These are phyloP conservation scores for Luffa aegyptiaca DNA, from an alignment of 306 rosid species.

Conservation along the genomic window DNA sequence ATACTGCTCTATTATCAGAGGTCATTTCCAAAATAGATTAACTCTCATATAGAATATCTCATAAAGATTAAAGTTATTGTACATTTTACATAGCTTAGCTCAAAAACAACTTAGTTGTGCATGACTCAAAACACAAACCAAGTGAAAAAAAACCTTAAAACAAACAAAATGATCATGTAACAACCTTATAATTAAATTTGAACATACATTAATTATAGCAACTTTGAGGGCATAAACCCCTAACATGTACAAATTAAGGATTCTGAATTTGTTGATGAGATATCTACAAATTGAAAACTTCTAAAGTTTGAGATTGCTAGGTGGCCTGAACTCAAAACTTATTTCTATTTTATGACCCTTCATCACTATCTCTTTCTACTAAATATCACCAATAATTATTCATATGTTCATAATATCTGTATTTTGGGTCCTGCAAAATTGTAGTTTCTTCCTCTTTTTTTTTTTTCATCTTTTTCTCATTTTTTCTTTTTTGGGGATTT, in stretches of 20 bases:
- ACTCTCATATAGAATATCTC: no score
- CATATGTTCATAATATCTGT: neutral
- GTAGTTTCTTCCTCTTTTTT: neutral
- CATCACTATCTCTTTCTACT: constrained; percentile 2
- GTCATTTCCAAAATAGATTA: no score
- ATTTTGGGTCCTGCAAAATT: constrained; percentile 14
- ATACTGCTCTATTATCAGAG: no score
- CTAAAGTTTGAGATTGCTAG: constrained; percentile 7
- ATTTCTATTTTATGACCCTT: constrained; percentile 10
- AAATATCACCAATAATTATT: neutral
- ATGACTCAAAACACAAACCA: neutral
- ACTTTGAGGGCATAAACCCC: constrained; percentile 5
- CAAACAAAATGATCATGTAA: neutral
- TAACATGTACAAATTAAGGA: neutral
- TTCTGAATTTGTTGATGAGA: constrained; percentile 8
- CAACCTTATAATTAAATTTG: neutral
- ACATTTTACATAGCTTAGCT: no score
- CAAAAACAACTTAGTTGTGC: no score
- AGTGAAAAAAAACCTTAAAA: neutral
- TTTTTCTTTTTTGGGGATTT: neutral
- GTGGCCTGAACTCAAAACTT: constrained; percentile 13
- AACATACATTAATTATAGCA: neutral
- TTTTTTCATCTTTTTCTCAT: neutral
- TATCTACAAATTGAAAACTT: constrained; percentile 4
- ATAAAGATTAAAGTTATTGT: no score